Percentiles rank a stretch among this genome's conserved stretches.
Evolutionary conservation across 2,329 filamentous ascomycete species (phyloP).

Genomic region (Talaromyces sp.): DNA sequence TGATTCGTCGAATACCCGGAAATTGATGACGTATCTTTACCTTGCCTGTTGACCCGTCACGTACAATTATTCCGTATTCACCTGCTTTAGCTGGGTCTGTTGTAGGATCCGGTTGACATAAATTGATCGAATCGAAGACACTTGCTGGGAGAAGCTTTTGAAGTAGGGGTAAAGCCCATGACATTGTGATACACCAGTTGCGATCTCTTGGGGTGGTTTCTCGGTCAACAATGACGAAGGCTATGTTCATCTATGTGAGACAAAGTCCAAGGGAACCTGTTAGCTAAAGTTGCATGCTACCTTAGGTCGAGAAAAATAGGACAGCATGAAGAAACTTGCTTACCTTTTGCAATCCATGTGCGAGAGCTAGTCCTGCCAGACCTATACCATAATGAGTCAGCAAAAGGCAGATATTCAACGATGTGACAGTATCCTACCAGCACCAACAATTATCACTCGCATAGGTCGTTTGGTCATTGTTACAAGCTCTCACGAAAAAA

Average conservation of each 20-base stretch:
- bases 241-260: conserved; percentile 5
- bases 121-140: conserved; percentile 5
- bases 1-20: conserved; percentile 2
- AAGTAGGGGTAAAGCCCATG: conserved; percentile 9
- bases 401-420: background rate
- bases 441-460: conserved; percentile 14
- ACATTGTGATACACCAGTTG: conserved; percentile 13
- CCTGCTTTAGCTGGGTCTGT: conserved; percentile 2
- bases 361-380: conserved; percentile 9
- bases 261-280: background rate
- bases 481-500: background rate
- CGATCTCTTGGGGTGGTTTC: conserved; percentile 13
- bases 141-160: conserved; percentile 11
- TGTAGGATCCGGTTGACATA: conserved; percentile 7
- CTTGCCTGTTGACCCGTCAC: conserved; percentile 3
- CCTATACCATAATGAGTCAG: background rate
- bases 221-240: conserved; percentile 13
- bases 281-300: background rate
- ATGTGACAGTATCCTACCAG: background rate
- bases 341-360: conserved; percentile 13
- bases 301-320: no score
- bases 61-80: background rate
- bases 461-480: background rate
- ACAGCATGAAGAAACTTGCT: background rate
- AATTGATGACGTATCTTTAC: conserved; percentile 1